A percentile compares a stretch with the other conserved stretches of the same genome.
Conservation (phyloP, 805 yeast genomes). For the Candida maesae region DNA sequence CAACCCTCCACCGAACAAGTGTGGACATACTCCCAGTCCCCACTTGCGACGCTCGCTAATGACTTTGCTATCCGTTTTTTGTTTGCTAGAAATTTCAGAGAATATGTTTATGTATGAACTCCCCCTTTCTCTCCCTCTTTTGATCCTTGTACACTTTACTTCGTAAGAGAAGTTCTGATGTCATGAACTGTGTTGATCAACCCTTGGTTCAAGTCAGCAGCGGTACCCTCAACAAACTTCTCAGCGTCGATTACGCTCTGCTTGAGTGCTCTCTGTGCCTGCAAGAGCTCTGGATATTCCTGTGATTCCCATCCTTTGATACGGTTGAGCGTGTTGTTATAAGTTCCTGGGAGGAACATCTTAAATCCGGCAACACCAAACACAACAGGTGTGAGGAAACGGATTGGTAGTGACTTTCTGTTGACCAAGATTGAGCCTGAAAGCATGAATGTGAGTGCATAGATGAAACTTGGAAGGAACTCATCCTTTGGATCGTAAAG, state of each 20-base stretch:
- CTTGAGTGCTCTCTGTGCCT: constrained; percentile 25
- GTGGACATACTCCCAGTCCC: background rate
- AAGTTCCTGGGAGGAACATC: constrained; percentile 49
- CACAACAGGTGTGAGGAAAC: constrained; percentile 48
- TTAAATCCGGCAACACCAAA: constrained; percentile 45
- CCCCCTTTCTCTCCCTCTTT: background rate
- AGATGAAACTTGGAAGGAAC: constrained; percentile 48
- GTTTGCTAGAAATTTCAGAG: no score
- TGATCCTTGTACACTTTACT: background rate
- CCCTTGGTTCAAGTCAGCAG: constrained; percentile 13
- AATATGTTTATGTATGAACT: no score
- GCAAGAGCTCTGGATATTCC: constrained; percentile 36
- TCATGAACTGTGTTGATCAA: constrained; percentile 21
- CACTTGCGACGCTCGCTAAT: constrained; percentile 2
- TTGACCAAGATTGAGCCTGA: constrained; percentile 53
- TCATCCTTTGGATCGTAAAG: constrained; percentile 27
- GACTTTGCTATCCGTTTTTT: background rate
- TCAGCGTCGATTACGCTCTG: constrained; percentile 19
- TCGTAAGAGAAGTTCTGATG: constrained; percentile 18
- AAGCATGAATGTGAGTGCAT: constrained; percentile 52
- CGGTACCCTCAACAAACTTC: constrained; percentile 5
- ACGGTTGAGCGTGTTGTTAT: constrained; percentile 28
- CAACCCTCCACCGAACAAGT: no score
- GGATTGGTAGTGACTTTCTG: constrained; percentile 42
- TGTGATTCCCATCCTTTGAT: constrained; percentile 31